phyloP scores from a whole-genome alignment of 1,284 basidiomycete genomes.

The Rhodotorula mucilaginosa region DNA sequence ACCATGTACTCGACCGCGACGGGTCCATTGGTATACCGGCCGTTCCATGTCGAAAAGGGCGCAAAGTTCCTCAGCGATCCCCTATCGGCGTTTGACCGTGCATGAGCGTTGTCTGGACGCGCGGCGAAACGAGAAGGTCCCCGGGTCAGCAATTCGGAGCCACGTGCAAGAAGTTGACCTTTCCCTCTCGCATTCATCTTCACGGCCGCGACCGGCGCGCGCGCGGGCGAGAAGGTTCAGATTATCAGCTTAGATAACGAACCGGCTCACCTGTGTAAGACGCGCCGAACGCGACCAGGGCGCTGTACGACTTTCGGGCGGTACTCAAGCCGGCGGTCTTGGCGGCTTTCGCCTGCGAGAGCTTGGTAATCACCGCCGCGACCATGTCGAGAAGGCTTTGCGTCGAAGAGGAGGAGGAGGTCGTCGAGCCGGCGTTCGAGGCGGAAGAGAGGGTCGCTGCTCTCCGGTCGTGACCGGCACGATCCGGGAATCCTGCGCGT shows the following conservation, averaged over 20 bases:
- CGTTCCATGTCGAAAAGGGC: conserved; percentile 26
- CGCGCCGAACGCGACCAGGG: conserved; percentile 35
- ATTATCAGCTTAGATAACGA: too few species aligned
- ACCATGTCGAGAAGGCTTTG: conserved; percentile 1
- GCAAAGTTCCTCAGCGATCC: conserved; percentile 23
- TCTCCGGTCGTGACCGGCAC: too few species aligned
- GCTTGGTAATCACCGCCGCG: background rate
- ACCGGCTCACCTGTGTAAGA: conserved; percentile 27
- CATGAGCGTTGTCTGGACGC: conserved; percentile 31
- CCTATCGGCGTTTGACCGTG: conserved; percentile 3
- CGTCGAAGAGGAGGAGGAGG: background rate
- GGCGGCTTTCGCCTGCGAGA: background rate
- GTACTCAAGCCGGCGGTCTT: background rate
- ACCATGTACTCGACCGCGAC: conserved; percentile 39
- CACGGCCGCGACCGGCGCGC: too few species aligned
- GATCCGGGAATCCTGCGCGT: too few species aligned
- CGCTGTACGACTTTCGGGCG: conserved; percentile 15
- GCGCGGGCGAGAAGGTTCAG: too few species aligned
- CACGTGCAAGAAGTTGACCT: background rate
- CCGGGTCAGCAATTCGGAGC: background rate
- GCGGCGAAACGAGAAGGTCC: background rate
- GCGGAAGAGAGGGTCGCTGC: too few species aligned
- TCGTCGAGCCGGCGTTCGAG: background rate
- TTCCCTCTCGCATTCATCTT: background rate
- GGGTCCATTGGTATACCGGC: conserved; percentile 34